Conservation (phyloP, 805 yeast genomes). For the Wickerhamiella qilinensis region DNA sequence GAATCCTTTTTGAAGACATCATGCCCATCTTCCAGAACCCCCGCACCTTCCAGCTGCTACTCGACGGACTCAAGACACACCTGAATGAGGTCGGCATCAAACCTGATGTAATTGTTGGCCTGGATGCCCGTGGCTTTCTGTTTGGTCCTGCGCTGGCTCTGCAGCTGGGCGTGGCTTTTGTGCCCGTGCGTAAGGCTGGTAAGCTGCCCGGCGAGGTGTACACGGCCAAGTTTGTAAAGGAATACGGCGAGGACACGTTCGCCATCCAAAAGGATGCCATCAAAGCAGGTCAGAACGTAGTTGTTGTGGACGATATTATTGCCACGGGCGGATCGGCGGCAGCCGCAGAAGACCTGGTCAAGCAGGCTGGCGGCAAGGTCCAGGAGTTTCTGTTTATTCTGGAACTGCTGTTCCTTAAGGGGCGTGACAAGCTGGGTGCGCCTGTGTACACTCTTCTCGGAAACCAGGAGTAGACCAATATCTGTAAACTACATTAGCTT, state of each 20-base stretch:
- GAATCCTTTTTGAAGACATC: constrained; percentile 89
- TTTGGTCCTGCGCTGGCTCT: constrained; percentile 94
- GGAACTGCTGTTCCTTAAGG: constrained; percentile 91
- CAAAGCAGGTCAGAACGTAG: constrained; percentile 62
- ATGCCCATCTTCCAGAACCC: constrained; percentile 86
- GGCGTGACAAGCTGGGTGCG: constrained; percentile 71
- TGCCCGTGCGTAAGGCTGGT: constrained; percentile 91
- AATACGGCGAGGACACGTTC: constrained; percentile 79
- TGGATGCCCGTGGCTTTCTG: constrained; percentile 92
- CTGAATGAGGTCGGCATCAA: constrained; percentile 34
- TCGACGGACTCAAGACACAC: constrained; percentile 67
- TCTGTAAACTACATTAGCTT: neutral
- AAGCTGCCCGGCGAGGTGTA: constrained; percentile 79
- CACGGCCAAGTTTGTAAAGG: constrained; percentile 66
- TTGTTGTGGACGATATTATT: constrained; percentile 88
- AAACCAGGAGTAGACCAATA: constrained; percentile 36
- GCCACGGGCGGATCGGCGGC: constrained; percentile 97
- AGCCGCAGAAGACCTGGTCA: constrained; percentile 80
- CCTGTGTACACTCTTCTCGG: constrained; percentile 80
- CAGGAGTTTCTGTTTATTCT: constrained; percentile 74
- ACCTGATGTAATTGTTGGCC: constrained; percentile 81
- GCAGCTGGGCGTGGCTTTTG: constrained; percentile 75
- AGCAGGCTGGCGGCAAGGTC: constrained; percentile 49
- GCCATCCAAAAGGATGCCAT: constrained; percentile 77
- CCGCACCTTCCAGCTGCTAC: constrained; percentile 57